Evolutionary conservation across 805 yeast species (phyloP).

Genomic region (Tetrapisispora iriomotensis): DNA sequence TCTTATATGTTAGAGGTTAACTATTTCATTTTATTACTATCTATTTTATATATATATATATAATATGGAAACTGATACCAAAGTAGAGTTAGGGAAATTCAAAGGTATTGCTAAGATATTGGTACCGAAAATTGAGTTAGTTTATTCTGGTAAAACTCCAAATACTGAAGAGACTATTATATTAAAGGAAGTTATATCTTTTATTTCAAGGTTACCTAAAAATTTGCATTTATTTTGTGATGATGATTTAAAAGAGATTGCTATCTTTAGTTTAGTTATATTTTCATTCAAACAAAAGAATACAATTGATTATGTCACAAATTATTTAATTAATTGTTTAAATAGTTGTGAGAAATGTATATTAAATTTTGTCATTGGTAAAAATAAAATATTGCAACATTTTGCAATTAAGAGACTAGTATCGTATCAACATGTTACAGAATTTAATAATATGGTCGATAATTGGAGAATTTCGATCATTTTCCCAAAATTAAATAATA

Average conservation of each 20-base stretch:
- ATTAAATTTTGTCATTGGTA: slow-evolving; percentile 41
- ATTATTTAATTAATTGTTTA: slow-evolving; percentile 32
- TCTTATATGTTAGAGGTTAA: background rate
- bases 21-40: background rate
- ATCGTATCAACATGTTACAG: slow-evolving; percentile 33
- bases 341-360: slow-evolving; percentile 47
- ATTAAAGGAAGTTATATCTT: slow-evolving; percentile 34
- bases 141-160: slow-evolving; percentile 21
- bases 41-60: no score
- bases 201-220: slow-evolving; percentile 23
- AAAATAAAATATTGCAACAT: slow-evolving; percentile 41
- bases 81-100: background rate
- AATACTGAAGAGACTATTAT: slow-evolving; percentile 22
- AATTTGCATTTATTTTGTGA: slow-evolving; percentile 50
- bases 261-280: slow-evolving; percentile 46
- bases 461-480: slow-evolving; percentile 28
- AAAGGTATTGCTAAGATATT: background rate
- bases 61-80: background rate
- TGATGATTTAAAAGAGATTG: slow-evolving; percentile 35
- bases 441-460: slow-evolving; percentile 28
- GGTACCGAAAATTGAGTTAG: slow-evolving; percentile 15
- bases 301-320: slow-evolving; percentile 37
- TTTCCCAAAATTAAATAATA: slow-evolving; percentile 15
- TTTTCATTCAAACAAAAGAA: slow-evolving; percentile 47
- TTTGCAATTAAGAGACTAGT: slow-evolving; percentile 44